Conservation (phyloP, 352 stramenopile genomes). For the Pythium rhizo-oryzae region DNA sequence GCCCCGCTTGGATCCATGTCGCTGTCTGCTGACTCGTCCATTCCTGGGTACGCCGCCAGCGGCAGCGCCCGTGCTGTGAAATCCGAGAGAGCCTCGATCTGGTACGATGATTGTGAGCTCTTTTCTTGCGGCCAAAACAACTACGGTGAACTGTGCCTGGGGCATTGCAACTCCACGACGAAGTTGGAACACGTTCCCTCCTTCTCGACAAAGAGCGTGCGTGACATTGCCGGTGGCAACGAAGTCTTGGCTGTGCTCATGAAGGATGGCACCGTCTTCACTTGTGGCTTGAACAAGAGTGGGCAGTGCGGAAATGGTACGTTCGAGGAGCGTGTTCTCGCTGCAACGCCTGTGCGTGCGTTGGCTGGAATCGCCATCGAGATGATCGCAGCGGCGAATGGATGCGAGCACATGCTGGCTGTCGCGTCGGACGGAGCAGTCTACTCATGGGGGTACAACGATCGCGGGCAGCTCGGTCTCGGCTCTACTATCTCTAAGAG, state of each 20-base stretch:
- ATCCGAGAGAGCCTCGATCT: conserved; percentile 23
- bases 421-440: conserved; percentile 71
- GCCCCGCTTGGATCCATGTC: background rate
- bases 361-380: conserved; percentile 65
- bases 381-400: conserved; percentile 80
- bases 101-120: conserved; percentile 82
- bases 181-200: conserved; percentile 86
- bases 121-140: conserved; percentile 91
- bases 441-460: conserved; percentile 90
- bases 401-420: conserved; percentile 88
- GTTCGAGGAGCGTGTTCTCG: conserved; percentile 84
- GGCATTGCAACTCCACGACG: conserved; percentile 86
- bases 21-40: conserved; percentile 1
- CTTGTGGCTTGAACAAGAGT: conserved; percentile 88
- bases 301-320: conserved; percentile 87
- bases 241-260: conserved; percentile 86
- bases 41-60: background rate
- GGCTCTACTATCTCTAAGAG: conserved; percentile 87
- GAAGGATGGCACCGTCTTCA: conserved; percentile 81
- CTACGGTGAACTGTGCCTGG: conserved; percentile 86
- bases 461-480: conserved; percentile 81
- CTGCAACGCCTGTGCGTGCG: conserved; percentile 71
- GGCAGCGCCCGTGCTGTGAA: conserved; percentile 11
- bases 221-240: conserved; percentile 78
- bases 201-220: conserved; percentile 78